Conservation (phyloP, 768 basidiomycete genomes). For the Hericium rajendrae region DNA sequence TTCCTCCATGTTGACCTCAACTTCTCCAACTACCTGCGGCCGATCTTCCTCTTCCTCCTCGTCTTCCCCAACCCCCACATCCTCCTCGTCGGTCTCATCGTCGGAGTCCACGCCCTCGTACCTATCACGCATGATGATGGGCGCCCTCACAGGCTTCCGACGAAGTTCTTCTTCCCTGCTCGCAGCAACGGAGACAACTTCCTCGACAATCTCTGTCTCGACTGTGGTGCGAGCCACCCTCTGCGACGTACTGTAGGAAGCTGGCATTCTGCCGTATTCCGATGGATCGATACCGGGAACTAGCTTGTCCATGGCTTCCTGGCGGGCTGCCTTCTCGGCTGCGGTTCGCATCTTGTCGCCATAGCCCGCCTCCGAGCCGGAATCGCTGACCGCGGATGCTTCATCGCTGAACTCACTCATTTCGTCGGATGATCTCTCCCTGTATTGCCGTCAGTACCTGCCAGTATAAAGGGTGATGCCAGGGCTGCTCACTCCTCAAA, state of each 20-base stretch:
- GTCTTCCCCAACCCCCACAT: conserved; percentile 34
- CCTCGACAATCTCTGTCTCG: conserved; percentile 32
- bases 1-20: conserved; percentile 86
- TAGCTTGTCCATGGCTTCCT: conserved; percentile 66
- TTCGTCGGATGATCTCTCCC: conserved; percentile 41
- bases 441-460: conserved; percentile 18
- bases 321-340: conserved; percentile 30
- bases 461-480: neutral
- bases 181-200: conserved; percentile 1
- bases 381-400: conserved; percentile 25
- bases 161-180: neutral
- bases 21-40: conserved; percentile 75
- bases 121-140: conserved; percentile 70
- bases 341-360: neutral
- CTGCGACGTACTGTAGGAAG: conserved; percentile 64
- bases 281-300: conserved; percentile 70
- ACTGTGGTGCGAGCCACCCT: conserved; percentile 40
- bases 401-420: conserved; percentile 38
- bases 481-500: conserved; percentile 73
- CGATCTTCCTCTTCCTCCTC: conserved; percentile 67
- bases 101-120: conserved; percentile 94
- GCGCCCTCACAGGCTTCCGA: conserved; percentile 47
- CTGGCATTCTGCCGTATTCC: conserved; percentile 86
- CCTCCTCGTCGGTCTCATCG: conserved; percentile 69
- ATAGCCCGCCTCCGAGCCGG: conserved; percentile 14